These are phyloP conservation scores for Aurantiochytrium sp. DNA, from an alignment of 108 stramenopile species.

Conservation along the genomic window DNA sequence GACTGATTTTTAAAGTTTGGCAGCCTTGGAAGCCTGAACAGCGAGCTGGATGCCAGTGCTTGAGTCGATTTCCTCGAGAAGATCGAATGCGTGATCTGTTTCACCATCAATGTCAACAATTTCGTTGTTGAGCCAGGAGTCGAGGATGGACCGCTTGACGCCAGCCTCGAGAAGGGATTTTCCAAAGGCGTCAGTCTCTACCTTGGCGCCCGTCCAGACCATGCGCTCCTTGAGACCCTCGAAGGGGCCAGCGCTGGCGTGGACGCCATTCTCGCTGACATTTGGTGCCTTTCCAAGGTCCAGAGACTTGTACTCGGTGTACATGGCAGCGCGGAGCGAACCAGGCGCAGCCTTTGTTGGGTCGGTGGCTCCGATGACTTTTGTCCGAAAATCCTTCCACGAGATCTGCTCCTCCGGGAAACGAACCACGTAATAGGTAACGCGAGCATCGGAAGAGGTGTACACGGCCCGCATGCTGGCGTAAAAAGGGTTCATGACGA, in stretches of 20 bases:
- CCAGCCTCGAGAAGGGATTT: not conserved
- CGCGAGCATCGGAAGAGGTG: not conserved
- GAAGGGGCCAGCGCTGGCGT: conserved; percentile 26
- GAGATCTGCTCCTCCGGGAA: not conserved
- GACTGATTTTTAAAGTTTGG: too few relatives aligned
- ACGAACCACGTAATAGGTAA: conserved; percentile 20
- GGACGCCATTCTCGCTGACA: conserved; percentile 25
- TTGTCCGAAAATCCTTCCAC: conserved; percentile 30
- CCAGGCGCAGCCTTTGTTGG: not conserved
- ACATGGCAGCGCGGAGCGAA: not conserved
- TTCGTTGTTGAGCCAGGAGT: not conserved
- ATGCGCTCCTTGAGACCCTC: conserved; percentile 30
- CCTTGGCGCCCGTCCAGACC: conserved; percentile 21
- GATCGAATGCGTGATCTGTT: not conserved
- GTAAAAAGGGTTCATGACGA: conserved; percentile 31
- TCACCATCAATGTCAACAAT: not conserved
- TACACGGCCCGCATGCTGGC: conserved; percentile 27
- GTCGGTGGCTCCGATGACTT: conserved; percentile 29
- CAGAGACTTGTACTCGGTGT: not conserved
- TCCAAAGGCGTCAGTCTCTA: conserved; percentile 23
- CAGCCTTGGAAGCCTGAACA: not conserved
- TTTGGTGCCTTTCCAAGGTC: not conserved
- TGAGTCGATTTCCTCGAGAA: not conserved
- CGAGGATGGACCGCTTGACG: not conserved
- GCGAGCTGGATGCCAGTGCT: not conserved